Evolutionary conservation across 2,329 filamentous ascomycete species (phyloP).

Genomic region (Scedosporium apiospermum): DNA sequence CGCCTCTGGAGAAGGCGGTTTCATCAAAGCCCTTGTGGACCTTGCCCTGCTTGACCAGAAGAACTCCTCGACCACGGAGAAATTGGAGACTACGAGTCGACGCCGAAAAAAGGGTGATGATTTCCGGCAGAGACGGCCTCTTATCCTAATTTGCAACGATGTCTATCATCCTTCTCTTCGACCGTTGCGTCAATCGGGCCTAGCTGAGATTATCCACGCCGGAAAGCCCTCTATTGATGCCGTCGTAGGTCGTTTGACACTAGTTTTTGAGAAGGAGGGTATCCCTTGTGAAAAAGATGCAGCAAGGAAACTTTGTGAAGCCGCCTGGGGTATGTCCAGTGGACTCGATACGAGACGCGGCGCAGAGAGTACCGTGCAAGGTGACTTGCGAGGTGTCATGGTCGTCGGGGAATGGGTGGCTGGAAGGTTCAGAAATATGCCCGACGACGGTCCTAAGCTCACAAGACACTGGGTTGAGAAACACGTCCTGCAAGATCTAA

Average conservation of each 20-base stretch:
- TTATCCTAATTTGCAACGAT: constrained; percentile 96
- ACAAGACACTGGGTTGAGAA: constrained; percentile 71
- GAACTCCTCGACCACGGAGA: constrained; percentile 39
- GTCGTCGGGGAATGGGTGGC: constrained; percentile 84
- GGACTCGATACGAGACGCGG: constrained; percentile 61
- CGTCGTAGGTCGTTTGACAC: constrained; percentile 70
- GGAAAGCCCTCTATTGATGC: constrained; percentile 82
- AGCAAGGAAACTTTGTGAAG: constrained; percentile 73
- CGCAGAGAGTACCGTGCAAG: constrained; percentile 57
- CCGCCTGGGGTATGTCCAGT: constrained; percentile 68
- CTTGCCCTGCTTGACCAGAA: constrained; percentile 78
- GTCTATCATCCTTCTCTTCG: constrained; percentile 86
- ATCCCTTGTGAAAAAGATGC: constrained; percentile 85
- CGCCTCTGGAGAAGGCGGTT: constrained; percentile 77
- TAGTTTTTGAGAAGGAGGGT: constrained; percentile 80
- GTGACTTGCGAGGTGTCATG: constrained; percentile 74
- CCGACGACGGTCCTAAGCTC: constrained; percentile 33
- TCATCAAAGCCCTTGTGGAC: constrained; percentile 90
- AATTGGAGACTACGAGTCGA: neutral
- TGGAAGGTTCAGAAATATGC: constrained; percentile 49
- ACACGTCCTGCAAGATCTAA: constrained; percentile 57
- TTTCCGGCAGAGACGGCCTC: constrained; percentile 76
- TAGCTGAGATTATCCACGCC: constrained; percentile 87
- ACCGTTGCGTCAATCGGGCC: constrained; percentile 70
- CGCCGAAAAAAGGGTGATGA: constrained; percentile 72